A percentile compares a stretch with the other conserved stretches of the same genome.
These are phyloP conservation scores for Leucosporidium scottii DNA, from an alignment of 768 basidiomycete species.

Conservation along the genomic window DNA sequence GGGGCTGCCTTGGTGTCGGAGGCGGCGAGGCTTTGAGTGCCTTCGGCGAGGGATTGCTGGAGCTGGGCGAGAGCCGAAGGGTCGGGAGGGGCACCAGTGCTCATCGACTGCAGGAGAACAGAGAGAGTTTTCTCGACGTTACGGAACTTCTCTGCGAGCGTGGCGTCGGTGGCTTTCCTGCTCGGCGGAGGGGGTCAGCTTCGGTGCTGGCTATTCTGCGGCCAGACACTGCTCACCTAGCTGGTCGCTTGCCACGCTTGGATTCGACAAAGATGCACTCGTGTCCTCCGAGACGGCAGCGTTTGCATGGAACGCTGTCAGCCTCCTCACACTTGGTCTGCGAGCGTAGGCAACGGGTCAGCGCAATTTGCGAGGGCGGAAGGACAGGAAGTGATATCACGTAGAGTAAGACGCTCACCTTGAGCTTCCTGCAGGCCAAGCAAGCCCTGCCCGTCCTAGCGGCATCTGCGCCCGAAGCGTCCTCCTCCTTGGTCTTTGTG, in stretches of 20 bases:
- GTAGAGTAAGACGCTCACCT: constrained; percentile 2
- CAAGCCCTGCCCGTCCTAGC: constrained; percentile 17
- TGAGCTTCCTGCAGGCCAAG: constrained; percentile 23
- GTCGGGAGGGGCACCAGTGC: constrained; percentile 19
- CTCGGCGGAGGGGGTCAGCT: neutral
- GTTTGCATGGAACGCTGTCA: constrained; percentile 22
- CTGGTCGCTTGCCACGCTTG: constrained; percentile 19
- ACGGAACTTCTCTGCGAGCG: constrained; percentile 19
- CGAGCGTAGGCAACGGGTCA: no score
- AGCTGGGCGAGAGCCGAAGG: constrained; percentile 2
- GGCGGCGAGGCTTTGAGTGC: neutral
- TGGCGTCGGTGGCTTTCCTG: neutral
- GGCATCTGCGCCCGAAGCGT: no score
- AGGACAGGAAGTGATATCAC: no score
- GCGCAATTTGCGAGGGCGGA: no score
- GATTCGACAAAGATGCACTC: constrained; percentile 28
- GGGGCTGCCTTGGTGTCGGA: neutral
- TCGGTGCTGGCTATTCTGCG: no score
- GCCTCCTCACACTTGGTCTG: constrained; percentile 26
- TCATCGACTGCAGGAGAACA: constrained; percentile 19
- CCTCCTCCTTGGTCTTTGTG: no score
- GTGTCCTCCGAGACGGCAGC: constrained; percentile 11
- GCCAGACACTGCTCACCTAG: neutral
- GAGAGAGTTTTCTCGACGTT: constrained; percentile 15
- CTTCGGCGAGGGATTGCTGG: constrained; percentile 16